These are phyloP conservation scores for Penicillium digitatum DNA, from an alignment of 2,329 filamentous ascomycete genomes.

Conservation along the genomic window DNA sequence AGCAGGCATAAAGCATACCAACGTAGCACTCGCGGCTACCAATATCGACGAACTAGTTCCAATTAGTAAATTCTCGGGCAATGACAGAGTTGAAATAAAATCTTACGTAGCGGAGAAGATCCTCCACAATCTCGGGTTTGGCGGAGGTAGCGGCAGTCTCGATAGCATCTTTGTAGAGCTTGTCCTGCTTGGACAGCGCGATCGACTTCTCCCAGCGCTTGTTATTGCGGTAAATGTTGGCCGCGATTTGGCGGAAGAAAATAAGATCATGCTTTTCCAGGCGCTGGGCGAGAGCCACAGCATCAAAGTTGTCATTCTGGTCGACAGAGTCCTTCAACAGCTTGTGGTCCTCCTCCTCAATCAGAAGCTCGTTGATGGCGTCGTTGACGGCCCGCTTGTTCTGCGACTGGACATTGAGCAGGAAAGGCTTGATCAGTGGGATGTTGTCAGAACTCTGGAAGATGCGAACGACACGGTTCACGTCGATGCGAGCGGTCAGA, in stretches of 20 bases:
- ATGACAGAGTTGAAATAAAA: constrained; percentile 2
- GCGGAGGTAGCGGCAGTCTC: constrained; percentile 91
- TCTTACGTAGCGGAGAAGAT: constrained; percentile 94
- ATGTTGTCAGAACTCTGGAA: constrained; percentile 98
- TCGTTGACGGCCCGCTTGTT: constrained; percentile 99
- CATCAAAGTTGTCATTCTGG: constrained; percentile 99
- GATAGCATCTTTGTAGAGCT: constrained; percentile 98
- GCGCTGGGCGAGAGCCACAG: constrained; percentile 83
- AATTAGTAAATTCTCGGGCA: constrained; percentile 31
- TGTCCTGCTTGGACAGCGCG: constrained; percentile 95
- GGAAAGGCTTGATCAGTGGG: constrained; percentile 96
- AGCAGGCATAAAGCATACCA: constrained; percentile 99
- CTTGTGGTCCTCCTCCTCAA: constrained; percentile 99
- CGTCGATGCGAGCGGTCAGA: constrained; percentile 88
- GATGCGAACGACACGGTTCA: constrained; percentile 98
- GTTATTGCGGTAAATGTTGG: constrained; percentile 98
- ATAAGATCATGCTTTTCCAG: constrained; percentile 97
- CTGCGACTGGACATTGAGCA: constrained; percentile 90
- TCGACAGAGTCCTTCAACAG: constrained; percentile 94
- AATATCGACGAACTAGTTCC: constrained; percentile 86
- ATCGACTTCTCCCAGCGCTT: constrained; percentile 99
- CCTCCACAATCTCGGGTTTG: constrained; percentile 90
- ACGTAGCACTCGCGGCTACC: constrained; percentile 98
- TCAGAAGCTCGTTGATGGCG: constrained; percentile 94
- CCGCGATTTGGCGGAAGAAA: constrained; percentile 98